A percentile compares a stretch with the other conserved stretches of the same genome.
These are phyloP conservation scores for Geotrichum australiense DNA, from an alignment of 1,139 yeast species.

Conservation along the genomic window DNA sequence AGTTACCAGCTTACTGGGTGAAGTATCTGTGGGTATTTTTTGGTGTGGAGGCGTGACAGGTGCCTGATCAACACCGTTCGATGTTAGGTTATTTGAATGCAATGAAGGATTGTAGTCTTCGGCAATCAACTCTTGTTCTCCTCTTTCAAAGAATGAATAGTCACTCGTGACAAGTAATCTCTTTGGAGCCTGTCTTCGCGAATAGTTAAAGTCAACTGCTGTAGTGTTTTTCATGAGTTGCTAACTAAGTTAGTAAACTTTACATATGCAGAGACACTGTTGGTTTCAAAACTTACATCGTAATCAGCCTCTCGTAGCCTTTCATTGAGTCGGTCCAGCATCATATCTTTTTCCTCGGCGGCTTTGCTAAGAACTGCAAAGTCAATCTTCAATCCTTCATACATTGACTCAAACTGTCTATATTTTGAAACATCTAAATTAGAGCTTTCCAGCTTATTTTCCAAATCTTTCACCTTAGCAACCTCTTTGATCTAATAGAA, in stretches of 20 bases:
- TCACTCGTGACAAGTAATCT: slow-evolving; percentile 11
- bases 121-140: slow-evolving; percentile 4
- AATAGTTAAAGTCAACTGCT: not conserved
- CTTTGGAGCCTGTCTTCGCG: slow-evolving; percentile 6
- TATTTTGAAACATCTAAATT: slow-evolving; percentile 9
- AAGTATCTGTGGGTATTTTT: slow-evolving; percentile 10
- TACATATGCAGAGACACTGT: not conserved
- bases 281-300: slow-evolving; percentile 10
- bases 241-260: slow-evolving; percentile 3
- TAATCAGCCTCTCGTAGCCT: slow-evolving; percentile 15
- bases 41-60: slow-evolving; percentile 15
- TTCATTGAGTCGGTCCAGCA: slow-evolving; percentile 8
- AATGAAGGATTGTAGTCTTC: slow-evolving; percentile 1
- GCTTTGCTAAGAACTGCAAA: slow-evolving; percentile 6
- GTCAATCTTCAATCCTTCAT: slow-evolving; percentile 8
- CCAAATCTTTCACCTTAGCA: too few relatives aligned
- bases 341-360: slow-evolving; percentile 10
- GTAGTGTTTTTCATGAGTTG: slow-evolving; percentile 9
- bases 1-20: slow-evolving; percentile 10
- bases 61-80: slow-evolving; percentile 1
- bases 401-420: slow-evolving; percentile 12
- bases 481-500: not conserved
- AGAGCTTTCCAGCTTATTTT: too few relatives aligned
- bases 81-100: not conserved
- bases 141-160: slow-evolving; percentile 10